Evolutionary conservation across 768 basidiomycete species (phyloP), one percentile per base, ranked within the genome.

Genomic region (Mycena filopes): DNA sequence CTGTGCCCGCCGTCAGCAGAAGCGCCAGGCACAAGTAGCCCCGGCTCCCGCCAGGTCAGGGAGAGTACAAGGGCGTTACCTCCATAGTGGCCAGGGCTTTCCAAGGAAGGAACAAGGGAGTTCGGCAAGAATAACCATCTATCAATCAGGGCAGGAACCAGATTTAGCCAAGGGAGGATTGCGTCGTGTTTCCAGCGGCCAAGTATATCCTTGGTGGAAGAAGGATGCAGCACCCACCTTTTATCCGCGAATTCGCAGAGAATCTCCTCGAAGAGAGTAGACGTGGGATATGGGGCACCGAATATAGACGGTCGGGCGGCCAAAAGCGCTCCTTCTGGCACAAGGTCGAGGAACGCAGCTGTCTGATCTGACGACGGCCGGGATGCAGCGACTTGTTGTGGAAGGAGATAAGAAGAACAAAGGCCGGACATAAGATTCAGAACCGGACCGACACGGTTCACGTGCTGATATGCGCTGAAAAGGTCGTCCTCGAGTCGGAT

Each of bases 131-230:
- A 53, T n/a, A n/a, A 29, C 21, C n/a, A 43, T 31, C 33, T 49
- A 65, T 59, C 63, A 65, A 53, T 59, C 56, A 43, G 57, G 20
- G 54, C 57, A 65, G 63, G 63, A 40, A 55, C 50, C 31, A 64
- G 57, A 43, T 50, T 64, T 64, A 64, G 63, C 49, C 61, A 60
- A 55, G 51, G 18, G 36, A 48, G 60, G 10, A 9, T 10, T 7
- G 21, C 3, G 3, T 49, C 8, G 7, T 31, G 48, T 11, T n/a
- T 16, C 9, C 28, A 29, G 28, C 28, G 29, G 20, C 20, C 25
- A 16, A 46, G 9, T 11, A 12, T 46, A 12, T 33, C 3, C 23
- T 21, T 23, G 9, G 20, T 45, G n/a, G 43, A 45, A 23, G n/a
- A 45, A 9, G n/a, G n/a, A n/a, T n/a, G n/a, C n/a, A n/a, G n/a